Evolutionary conservation across 2,329 filamentous ascomycete genomes (phyloP).

Genomic region (Microsporum ferrugineum): DNA sequence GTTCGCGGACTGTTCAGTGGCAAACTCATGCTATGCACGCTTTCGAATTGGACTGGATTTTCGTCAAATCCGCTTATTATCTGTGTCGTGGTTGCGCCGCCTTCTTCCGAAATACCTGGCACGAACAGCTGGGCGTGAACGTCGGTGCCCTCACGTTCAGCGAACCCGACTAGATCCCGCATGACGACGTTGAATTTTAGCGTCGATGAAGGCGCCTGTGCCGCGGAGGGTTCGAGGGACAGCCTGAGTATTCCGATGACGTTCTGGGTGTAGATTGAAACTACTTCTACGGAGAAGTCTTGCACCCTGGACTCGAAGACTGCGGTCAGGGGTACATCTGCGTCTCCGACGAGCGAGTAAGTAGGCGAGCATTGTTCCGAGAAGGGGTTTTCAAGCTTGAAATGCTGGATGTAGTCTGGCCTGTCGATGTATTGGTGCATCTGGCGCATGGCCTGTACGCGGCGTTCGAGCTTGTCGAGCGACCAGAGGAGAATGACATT

Average conservation of each 20-base stretch:
- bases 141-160: constrained; percentile 87
- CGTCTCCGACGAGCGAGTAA: constrained; percentile 85
- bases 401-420: constrained; percentile 86
- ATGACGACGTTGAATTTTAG: constrained; percentile 98
- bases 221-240: constrained; percentile 84
- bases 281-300: constrained; percentile 81
- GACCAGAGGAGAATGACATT: constrained; percentile 87
- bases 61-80: constrained; percentile 94
- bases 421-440: constrained; percentile 94
- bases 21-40: constrained; percentile 95
- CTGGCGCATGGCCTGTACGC: constrained; percentile 85
- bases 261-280: constrained; percentile 83
- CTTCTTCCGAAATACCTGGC: constrained; percentile 67
- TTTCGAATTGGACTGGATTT: constrained; percentile 83
- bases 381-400: constrained; percentile 87
- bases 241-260: constrained; percentile 83
- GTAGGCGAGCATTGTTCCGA: constrained; percentile 81
- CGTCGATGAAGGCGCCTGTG: constrained; percentile 79
- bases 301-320: constrained; percentile 93
- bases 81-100: constrained; percentile 80
- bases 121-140: constrained; percentile 97
- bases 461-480: constrained; percentile 75
- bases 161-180: constrained; percentile 89
- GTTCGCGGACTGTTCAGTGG: constrained; percentile 65
- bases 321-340: constrained; percentile 78